phyloP scores from a whole-genome alignment of 1,139 yeast genomes.

The Citeromyces hawaiiensis region DNA sequence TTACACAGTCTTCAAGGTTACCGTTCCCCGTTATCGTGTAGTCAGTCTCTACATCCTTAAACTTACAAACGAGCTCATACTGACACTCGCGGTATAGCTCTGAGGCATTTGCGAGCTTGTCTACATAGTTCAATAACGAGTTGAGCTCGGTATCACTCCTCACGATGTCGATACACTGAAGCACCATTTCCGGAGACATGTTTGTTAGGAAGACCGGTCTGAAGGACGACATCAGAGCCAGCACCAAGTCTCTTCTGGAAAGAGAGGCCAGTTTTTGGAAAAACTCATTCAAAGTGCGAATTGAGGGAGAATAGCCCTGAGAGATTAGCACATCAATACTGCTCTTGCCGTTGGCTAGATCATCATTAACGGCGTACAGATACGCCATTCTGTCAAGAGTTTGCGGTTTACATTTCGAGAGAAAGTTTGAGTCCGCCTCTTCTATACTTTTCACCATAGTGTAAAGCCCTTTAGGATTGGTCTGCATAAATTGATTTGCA shows the following conservation, averaged over 20 bases:
- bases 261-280: background rate
- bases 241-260: background rate
- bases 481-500: background rate
- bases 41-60: background rate
- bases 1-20: background rate
- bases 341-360: background rate
- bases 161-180: background rate
- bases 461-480: background rate
- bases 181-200: background rate
- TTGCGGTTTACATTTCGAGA: background rate
- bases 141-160: background rate
- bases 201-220: background rate
- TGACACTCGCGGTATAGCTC: background rate
- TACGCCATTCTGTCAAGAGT: background rate
- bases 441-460: background rate
- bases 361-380: background rate
- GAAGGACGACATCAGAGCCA: background rate
- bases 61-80: background rate
- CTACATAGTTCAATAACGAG: background rate
- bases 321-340: background rate
- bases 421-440: background rate
- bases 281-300: constrained; percentile 1
- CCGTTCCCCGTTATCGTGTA: background rate
- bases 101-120: background rate
- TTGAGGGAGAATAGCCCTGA: background rate